These are phyloP conservation scores for Asterella californica DNA, from an alignment of 225 moss, liverwort and hornwort genomes.

Conservation along the genomic window DNA sequence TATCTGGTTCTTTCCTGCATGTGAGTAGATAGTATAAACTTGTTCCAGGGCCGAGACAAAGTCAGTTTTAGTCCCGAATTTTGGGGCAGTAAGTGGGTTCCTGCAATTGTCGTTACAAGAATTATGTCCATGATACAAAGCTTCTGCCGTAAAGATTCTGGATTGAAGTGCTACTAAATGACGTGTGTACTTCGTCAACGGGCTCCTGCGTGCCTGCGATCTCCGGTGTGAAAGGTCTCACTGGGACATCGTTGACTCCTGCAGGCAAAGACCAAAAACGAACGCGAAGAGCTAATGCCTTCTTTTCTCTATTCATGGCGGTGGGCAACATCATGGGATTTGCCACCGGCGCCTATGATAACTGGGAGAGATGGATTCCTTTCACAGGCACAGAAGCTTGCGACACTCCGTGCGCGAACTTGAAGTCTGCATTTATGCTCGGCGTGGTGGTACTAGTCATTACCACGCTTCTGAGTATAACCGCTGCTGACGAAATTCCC, in stretches of 20 bases:
- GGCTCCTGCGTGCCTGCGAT: not conserved
- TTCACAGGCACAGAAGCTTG: slow-evolving; percentile 61
- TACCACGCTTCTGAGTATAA: slow-evolving; percentile 70
- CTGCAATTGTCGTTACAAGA: too few relatives aligned
- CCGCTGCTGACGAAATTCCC: slow-evolving; percentile 71
- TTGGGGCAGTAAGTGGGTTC: too few relatives aligned
- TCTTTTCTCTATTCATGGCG: slow-evolving; percentile 85
- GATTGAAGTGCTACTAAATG: too few relatives aligned
- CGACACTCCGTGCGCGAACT: slow-evolving; percentile 63
- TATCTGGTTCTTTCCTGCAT: too few relatives aligned
- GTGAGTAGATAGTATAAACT: too few relatives aligned
- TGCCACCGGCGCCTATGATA: slow-evolving; percentile 72
- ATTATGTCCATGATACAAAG: too few relatives aligned
- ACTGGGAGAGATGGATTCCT: slow-evolving; percentile 54
- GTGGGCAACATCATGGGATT: slow-evolving; percentile 87
- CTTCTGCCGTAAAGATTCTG: too few relatives aligned
- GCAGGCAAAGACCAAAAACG: slow-evolving; percentile 68
- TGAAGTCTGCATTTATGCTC: slow-evolving; percentile 81
- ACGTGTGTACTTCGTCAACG: too few relatives aligned
- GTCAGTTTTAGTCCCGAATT: too few relatives aligned
- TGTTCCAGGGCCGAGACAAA: too few relatives aligned
- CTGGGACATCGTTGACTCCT: not conserved
- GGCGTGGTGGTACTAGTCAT: slow-evolving; percentile 52
- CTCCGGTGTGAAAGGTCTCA: not conserved
- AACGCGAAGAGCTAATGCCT: slow-evolving; percentile 74